Conservation (phyloP, 371 early-diverging fungal species). For the Umbelopsis sp. region DNA sequence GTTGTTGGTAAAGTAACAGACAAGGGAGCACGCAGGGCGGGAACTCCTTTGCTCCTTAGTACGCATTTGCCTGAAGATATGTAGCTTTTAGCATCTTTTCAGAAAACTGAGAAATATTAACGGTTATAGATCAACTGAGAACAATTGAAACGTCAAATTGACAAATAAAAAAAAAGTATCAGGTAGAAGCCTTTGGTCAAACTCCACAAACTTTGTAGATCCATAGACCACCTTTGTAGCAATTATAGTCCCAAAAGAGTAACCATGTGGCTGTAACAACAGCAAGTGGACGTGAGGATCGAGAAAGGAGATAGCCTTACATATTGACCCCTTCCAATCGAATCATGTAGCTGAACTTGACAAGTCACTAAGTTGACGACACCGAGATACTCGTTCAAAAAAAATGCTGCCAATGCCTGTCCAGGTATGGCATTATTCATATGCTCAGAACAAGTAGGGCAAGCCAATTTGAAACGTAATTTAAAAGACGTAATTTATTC, state of each 20-base stretch:
- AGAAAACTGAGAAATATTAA: no score
- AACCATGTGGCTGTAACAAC: slow-evolving; percentile 5
- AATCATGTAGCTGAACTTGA: background rate
- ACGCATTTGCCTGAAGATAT: background rate
- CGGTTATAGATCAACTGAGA: no score
- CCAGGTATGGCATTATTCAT: no score
- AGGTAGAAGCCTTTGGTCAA: no score
- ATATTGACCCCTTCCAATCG: background rate
- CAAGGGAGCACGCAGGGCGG: slow-evolving; percentile 1
- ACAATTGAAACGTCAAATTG: no score
- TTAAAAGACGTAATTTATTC: slow-evolving; percentile 16
- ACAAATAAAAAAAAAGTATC: no score
- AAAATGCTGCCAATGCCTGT: background rate
- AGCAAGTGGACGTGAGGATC: background rate
- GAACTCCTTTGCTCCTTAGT: slow-evolving; percentile 1
- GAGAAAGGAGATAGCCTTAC: slow-evolving; percentile 3
- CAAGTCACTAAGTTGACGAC: slow-evolving; percentile 8
- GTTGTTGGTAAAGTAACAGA: background rate
- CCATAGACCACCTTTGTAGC: background rate
- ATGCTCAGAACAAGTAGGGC: no score
- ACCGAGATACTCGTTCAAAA: background rate
- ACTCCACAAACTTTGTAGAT: background rate
- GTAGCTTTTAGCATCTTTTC: no score
- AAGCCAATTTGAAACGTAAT: background rate
- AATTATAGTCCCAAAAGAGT: background rate